Conservation (phyloP, 225 moss, liverwort and hornwort genomes). For the Asterella californica region DNA sequence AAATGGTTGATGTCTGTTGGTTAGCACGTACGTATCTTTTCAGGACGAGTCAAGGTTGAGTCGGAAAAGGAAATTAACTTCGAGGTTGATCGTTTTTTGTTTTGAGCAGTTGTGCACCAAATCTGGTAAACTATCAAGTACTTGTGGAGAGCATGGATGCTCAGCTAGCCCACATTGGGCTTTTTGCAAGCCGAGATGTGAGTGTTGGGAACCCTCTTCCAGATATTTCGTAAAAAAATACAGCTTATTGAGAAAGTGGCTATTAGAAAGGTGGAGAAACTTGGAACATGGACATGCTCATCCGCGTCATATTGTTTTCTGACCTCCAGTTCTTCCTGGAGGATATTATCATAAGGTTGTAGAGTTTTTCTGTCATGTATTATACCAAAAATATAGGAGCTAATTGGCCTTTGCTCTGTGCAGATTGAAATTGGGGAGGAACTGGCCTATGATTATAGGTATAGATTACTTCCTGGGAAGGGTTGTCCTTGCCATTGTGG, state of each 20-base stretch:
- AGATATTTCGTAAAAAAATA: no score
- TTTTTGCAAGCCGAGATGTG: constrained; percentile 96
- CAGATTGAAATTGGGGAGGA: constrained; percentile 91
- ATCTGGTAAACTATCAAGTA: constrained; percentile 95
- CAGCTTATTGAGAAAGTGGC: no score
- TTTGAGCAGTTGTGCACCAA: constrained; percentile 77
- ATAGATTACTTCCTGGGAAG: constrained; percentile 89
- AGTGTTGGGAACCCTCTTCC: constrained; percentile 25
- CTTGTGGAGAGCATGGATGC: constrained; percentile 96
- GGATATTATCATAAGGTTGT: neutral
- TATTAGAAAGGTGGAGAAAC: no score
- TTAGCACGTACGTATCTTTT: neutral
- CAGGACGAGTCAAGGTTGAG: neutral
- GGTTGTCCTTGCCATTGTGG: constrained; percentile 94
- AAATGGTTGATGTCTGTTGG: no score
- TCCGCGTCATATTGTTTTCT: neutral
- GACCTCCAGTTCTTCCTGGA: neutral
- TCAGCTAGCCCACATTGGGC: constrained; percentile 94
- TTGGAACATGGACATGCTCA: neutral
- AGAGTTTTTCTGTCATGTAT: no score
- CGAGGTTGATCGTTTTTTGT: neutral
- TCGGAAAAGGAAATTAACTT: neutral
- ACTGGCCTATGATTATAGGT: constrained; percentile 95
- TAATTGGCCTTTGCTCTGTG: neutral
- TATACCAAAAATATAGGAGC: neutral